These are phyloP conservation scores for Chrysoporthe deuterocubensis DNA, from an alignment of 2,329 filamentous ascomycete species.

Conservation along the genomic window DNA sequence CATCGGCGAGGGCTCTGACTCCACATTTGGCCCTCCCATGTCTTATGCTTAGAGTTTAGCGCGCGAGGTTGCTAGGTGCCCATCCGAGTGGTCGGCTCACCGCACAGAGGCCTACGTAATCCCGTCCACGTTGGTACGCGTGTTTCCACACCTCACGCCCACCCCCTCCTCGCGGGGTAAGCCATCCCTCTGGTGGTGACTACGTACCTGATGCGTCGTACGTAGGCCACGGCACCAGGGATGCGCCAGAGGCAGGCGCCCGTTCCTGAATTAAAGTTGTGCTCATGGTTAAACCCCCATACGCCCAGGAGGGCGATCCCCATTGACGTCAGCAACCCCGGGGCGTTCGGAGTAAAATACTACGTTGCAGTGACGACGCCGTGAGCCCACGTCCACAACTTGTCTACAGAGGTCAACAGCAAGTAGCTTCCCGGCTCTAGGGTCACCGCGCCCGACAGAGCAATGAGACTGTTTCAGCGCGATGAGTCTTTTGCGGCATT, in stretches of 20 bases:
- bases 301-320: neutral
- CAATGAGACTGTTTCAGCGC: neutral
- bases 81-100: slow-evolving; percentile 8
- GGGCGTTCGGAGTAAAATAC: slow-evolving; percentile 1
- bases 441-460: too few relatives aligned
- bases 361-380: neutral
- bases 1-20: neutral
- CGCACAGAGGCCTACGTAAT: slow-evolving; percentile 15
- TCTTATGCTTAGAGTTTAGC: slow-evolving; percentile 16
- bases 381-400: neutral
- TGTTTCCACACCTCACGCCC: neutral
- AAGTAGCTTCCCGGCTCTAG: neutral
- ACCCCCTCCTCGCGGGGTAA: neutral
- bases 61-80: slow-evolving; percentile 9
- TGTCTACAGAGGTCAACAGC: neutral
- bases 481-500: slow-evolving; percentile 9
- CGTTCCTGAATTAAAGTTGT: neutral
- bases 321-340: slow-evolving; percentile 4
- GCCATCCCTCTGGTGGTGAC: too few relatives aligned
- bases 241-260: neutral
- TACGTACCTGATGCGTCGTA: neutral
- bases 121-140: slow-evolving; percentile 11
- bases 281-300: slow-evolving; percentile 5
- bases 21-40: neutral
- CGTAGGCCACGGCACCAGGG: neutral